Percentiles rank a stretch among this genome's conserved stretches.
phyloP scores from a whole-genome alignment of 2,329 filamentous ascomycete species.

The Pyricularia pennisetigena region DNA sequence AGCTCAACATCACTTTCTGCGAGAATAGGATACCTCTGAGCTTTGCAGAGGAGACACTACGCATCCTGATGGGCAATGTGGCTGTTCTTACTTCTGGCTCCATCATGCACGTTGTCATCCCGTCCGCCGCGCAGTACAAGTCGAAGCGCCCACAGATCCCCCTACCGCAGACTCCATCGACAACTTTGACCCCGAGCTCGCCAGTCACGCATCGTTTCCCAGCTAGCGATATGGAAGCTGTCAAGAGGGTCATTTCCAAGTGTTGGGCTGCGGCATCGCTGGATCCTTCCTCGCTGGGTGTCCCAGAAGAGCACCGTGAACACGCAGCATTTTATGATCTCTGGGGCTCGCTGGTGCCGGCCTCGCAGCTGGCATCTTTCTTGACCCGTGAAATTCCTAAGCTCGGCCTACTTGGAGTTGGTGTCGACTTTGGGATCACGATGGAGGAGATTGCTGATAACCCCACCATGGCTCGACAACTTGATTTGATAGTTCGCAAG shows the following conservation, averaged over 20 bases:
- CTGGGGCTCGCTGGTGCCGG: conserved; percentile 38
- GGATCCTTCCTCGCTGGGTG: conserved; percentile 24
- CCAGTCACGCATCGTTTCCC: conserved; percentile 10
- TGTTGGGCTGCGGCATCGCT: conserved; percentile 34
- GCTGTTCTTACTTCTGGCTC: conserved; percentile 34
- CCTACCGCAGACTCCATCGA: conserved; percentile 18
- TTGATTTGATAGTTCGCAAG: conserved; percentile 28
- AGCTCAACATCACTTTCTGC: conserved; percentile 35
- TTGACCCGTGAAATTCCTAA: conserved; percentile 31
- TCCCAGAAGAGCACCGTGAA: conserved; percentile 30
- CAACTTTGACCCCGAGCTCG: conserved; percentile 6
- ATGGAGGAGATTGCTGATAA: conserved; percentile 39
- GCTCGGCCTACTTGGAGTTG: conserved; percentile 23
- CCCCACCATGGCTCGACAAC: conserved; percentile 38
- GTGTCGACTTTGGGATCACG: conserved; percentile 23
- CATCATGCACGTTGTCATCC: conserved; percentile 34
- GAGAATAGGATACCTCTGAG: conserved; percentile 28
- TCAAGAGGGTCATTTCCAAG: conserved; percentile 30
- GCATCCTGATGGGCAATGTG: conserved; percentile 34
- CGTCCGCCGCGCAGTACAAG: conserved; percentile 31
- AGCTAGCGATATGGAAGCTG: conserved; percentile 24
- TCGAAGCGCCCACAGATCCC: conserved; percentile 30
- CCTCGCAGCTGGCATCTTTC: conserved; percentile 32
- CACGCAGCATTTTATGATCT: conserved; percentile 40
- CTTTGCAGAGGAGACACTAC: conserved; percentile 34